These are phyloP conservation scores for Kurtzmaniella fragi DNA, from an alignment of 805 yeast species.

Conservation along the genomic window DNA sequence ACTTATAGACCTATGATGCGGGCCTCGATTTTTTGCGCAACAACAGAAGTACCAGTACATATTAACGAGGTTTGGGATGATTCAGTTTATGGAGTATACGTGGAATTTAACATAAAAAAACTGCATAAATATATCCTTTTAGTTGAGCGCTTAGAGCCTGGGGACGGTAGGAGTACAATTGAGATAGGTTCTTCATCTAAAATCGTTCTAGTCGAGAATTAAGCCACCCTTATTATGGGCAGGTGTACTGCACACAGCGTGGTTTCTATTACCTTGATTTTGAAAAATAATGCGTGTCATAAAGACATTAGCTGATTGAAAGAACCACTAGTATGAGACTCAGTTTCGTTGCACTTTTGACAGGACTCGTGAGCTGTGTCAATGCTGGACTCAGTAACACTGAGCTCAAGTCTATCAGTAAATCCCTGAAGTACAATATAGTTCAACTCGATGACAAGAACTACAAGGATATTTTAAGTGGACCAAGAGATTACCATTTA, in stretches of 20 bases:
- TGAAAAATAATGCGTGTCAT: neutral
- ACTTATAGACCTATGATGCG: slow-evolving; percentile 44
- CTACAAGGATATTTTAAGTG: slow-evolving; percentile 50
- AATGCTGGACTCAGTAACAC: slow-evolving; percentile 19
- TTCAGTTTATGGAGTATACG: slow-evolving; percentile 40
- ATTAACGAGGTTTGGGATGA: slow-evolving; percentile 37
- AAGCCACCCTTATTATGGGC: neutral
- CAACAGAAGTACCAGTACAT: slow-evolving; percentile 22
- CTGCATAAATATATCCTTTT: slow-evolving; percentile 33
- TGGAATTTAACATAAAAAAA: slow-evolving; percentile 20
- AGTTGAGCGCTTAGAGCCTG: slow-evolving; percentile 47
- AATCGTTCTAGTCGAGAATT: neutral
- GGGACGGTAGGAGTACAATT: slow-evolving; percentile 34
- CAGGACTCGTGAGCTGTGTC: slow-evolving; percentile 4
- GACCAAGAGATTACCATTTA: slow-evolving; percentile 67
- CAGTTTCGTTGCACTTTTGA: neutral
- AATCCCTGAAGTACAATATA: slow-evolving; percentile 13
- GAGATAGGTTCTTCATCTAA: slow-evolving; percentile 28
- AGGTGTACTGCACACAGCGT: slow-evolving; percentile 5
- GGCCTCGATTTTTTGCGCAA: slow-evolving; percentile 36
- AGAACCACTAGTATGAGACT: neutral
- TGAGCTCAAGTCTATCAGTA: slow-evolving; percentile 16
- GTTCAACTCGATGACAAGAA: slow-evolving; percentile 51
- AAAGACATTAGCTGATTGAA: neutral
- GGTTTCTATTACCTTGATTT: neutral